Conservation (phyloP, 2,329 filamentous ascomycete species). For the Colletotrichum cordylinicola region DNA sequence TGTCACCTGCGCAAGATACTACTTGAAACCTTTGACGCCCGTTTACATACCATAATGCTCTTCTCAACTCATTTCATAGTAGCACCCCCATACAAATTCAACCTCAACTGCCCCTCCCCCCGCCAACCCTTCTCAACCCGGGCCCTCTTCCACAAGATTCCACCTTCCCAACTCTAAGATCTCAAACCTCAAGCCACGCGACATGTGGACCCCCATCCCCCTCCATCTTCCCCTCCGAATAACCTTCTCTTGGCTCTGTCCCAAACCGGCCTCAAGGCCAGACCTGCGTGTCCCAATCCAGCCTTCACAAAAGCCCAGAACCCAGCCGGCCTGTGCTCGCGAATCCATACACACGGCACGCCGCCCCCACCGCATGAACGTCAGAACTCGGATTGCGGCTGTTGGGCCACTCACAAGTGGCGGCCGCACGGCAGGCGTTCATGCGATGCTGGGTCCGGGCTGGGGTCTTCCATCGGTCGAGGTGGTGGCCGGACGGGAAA, state of each 20-base stretch:
- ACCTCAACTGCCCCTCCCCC: too few species aligned
- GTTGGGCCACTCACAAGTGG: not conserved
- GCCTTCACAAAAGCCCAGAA: not conserved
- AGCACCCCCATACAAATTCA: too few species aligned
- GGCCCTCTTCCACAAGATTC: not conserved
- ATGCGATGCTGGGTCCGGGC: not conserved
- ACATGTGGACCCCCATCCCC: not conserved
- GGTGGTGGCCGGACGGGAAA: not conserved
- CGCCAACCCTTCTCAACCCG: not conserved
- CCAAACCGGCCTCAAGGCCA: not conserved
- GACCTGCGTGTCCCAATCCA: not conserved
- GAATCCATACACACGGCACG: not conserved
- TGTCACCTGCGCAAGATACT: too few species aligned
- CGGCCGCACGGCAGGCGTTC: not conserved
- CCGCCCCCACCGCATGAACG: not conserved
- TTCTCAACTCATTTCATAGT: too few species aligned
- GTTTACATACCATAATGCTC: too few species aligned
- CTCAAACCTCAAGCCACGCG: not conserved
- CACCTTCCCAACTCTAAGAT: not conserved
- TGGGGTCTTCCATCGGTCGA: not conserved
- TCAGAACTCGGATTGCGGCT: not conserved
- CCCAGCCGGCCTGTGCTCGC: not conserved
- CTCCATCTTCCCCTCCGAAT: not conserved
- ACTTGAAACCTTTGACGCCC: too few species aligned
- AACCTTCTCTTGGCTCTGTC: not conserved